Percentiles rank a stretch among this genome's conserved stretches.
phyloP scores from a whole-genome alignment of 495 filamentous ascomycete species.

The Aspergillus cristatus region DNA sequence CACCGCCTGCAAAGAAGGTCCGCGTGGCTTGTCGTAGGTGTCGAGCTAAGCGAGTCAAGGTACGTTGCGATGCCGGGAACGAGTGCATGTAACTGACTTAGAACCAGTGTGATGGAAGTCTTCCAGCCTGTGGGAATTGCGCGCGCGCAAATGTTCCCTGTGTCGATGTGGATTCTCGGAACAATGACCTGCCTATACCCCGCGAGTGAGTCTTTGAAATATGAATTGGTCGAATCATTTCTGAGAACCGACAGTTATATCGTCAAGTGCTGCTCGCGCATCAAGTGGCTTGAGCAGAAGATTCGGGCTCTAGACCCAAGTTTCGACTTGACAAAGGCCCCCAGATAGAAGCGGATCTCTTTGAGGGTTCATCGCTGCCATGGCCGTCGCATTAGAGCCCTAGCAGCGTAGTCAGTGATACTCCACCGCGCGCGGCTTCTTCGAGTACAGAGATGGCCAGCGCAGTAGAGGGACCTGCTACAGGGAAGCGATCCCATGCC shows the following conservation, averaged over 20 bases:
- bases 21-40: conserved; percentile 15
- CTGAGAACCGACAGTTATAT: conserved; percentile 5
- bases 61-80: not conserved
- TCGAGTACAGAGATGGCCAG: not conserved
- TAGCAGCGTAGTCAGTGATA: not conserved
- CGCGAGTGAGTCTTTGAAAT: conserved; percentile 6
- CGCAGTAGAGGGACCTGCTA: not conserved
- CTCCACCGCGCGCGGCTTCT: not conserved
- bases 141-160: conserved; percentile 13
- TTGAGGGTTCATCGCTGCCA: not conserved
- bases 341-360: conserved; percentile 4
- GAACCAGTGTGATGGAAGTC: conserved; percentile 15
- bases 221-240: not conserved
- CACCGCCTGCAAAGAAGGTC: conserved; percentile 9
- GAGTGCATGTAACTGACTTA: not conserved
- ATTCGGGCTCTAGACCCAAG: conserved; percentile 8
- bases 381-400: not conserved
- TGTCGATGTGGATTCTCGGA: conserved; percentile 16
- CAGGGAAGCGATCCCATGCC: conserved; percentile 9
- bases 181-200: conserved; percentile 15
- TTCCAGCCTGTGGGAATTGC: conserved; percentile 18
- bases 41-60: conserved; percentile 15
- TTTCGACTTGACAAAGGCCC: conserved; percentile 14
- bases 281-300: conserved; percentile 16
- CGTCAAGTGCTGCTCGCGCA: conserved; percentile 11